phyloP scores from a whole-genome alignment of 176 grass and related monocot genomes.

The Luzula sylvatica region DNA sequence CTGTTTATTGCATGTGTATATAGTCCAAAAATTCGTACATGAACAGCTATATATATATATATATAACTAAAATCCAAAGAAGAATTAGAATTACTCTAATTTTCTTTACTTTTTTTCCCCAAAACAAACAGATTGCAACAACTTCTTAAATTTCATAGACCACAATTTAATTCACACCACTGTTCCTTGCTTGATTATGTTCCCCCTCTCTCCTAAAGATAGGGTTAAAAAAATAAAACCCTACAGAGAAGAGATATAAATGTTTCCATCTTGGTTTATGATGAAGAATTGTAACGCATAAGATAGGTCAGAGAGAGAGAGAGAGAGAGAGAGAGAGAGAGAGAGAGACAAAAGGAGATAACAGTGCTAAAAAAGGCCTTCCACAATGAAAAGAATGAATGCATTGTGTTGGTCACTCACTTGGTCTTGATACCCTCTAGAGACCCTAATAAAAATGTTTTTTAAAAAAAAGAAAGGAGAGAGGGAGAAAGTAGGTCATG shows the following conservation, averaged over 20 bases:
- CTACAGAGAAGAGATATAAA: not conserved
- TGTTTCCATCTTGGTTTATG: not conserved
- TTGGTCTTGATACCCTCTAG: not conserved
- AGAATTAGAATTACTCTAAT: not conserved
- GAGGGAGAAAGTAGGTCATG: slow-evolving; percentile 18
- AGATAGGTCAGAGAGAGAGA: not conserved
- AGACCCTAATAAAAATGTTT: slow-evolving; percentile 20
- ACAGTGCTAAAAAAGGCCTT: slow-evolving; percentile 13
- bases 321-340: not conserved
- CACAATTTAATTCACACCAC: slow-evolving; percentile 13
- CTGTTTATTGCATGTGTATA: not conserved
- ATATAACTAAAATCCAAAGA: slow-evolving; percentile 5
- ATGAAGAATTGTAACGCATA: not conserved
- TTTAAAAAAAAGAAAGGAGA: slow-evolving; percentile 13
- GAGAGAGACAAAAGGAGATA: not conserved
- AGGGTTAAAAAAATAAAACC: slow-evolving; percentile 3
- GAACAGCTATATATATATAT: too few relatives aligned
- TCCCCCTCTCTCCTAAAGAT: not conserved
- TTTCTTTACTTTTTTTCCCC: not conserved
- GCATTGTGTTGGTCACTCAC: not conserved
- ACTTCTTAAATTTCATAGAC: not conserved
- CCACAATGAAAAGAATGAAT: slow-evolving; percentile 1
- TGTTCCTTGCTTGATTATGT: not conserved
- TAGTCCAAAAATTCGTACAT: not conserved
- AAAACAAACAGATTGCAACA: not conserved